Evolutionary conservation across 2,329 filamentous ascomycete genomes (phyloP), one percentile per base, ranked within the genome.

Genomic region (Colletotrichum sp.): DNA sequence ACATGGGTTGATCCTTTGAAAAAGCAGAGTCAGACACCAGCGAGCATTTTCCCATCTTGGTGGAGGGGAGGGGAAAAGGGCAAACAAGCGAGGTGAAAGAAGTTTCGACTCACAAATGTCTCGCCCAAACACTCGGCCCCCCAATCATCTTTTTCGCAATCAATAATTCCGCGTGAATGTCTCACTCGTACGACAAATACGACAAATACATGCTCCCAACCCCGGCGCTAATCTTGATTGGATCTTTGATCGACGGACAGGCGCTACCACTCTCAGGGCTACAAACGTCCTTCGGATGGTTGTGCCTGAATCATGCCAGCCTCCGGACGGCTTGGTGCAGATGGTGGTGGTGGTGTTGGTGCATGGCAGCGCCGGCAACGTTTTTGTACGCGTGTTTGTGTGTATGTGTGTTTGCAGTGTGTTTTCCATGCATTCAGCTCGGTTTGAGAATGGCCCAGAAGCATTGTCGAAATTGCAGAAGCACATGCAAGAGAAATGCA

Each of bases 151-250:
- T 51, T 51, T 51, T 51, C 43, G 3, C 6, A 62, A 31, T 65
- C 70, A 29, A 70, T 70, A 70, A 70, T 70, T 24, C 16, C 43
- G 43, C n/a, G 43, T 51, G n/a, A 51, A n/a, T 66, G 68, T 67
- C 62, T 71, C 24, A 63, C 43, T 63, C 62, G 43, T 63, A 66
- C 62, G 57, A 71, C 62, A 11, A 34, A 58, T 63, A 66, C 62
- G 57, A 71, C 62, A 11, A 34, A 51, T 47, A 8, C 67, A 63
- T 62, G 57, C n/a, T 16, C 21, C 34, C 21, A 24, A 13, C 24
- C 51, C 34, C 36, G 15, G 27, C n/a, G 61, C 67, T 66, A 70
- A 34, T 47, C 62, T 34, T 8, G 4, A 31, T 64, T 62, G 38
- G 9, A 65, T 31, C 15, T 13, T 21, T 31, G 43, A 63, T 63